Conservation (phyloP, 495 filamentous ascomycete species). For the Massariosphaeria phaeospora region DNA sequence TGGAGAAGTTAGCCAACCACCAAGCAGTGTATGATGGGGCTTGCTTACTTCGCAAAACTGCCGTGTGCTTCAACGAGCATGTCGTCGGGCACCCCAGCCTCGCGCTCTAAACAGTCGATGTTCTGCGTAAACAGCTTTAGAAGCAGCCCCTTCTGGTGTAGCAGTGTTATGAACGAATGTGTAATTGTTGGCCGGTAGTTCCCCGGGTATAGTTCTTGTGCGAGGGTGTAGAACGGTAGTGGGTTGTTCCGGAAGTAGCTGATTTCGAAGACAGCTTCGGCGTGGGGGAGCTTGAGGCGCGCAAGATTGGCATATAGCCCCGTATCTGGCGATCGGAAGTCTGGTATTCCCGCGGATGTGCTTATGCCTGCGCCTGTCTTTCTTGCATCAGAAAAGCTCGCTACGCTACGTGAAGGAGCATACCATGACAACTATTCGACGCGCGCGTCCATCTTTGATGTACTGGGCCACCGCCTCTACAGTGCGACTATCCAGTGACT, state of each 20-base stretch:
- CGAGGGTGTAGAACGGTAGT: conserved; percentile 83
- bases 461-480: conserved; percentile 68
- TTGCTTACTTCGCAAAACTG: conserved; percentile 63
- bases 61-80: conserved; percentile 91
- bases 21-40: neutral
- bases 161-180: conserved; percentile 70
- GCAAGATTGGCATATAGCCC: conserved; percentile 81
- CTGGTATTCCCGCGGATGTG: conserved; percentile 53
- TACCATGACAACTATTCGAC: conserved; percentile 70
- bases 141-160: conserved; percentile 71
- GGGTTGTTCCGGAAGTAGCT: conserved; percentile 79
- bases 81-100: conserved; percentile 75
- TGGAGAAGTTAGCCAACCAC: neutral
- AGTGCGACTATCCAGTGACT: conserved; percentile 61
- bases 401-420: neutral
- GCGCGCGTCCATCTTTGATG: conserved; percentile 62
- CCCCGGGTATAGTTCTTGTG: conserved; percentile 89
- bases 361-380: conserved; percentile 57
- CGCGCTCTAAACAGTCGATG: conserved; percentile 89
- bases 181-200: conserved; percentile 79
- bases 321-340: conserved; percentile 71
- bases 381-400: neutral
- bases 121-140: conserved; percentile 93
- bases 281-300: conserved; percentile 73
- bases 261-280: conserved; percentile 80